Conservation (phyloP, 192 early-diverging fungal species). For the Kickxella alabastrina region DNA sequence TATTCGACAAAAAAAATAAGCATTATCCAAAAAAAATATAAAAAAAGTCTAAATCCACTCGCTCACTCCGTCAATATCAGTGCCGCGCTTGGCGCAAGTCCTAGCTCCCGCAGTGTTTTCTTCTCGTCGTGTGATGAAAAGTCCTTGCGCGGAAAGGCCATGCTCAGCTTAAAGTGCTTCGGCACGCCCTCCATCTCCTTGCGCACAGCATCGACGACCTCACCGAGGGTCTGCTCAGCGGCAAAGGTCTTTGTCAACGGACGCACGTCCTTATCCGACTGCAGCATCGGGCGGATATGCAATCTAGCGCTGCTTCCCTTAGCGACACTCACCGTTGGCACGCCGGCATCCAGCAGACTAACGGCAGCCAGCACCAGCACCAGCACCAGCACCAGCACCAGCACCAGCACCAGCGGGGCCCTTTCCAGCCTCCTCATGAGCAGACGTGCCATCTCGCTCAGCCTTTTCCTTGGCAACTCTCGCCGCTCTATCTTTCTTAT, state of each 20-base stretch:
- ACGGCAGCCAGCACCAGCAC: not conserved
- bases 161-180: constrained; percentile 55
- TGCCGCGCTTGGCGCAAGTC: constrained; percentile 61
- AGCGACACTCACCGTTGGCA: constrained; percentile 26
- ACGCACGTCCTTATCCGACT: constrained; percentile 26
- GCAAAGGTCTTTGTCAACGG: constrained; percentile 59
- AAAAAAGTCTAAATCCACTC: not conserved
- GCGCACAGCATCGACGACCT: constrained; percentile 54
- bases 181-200: constrained; percentile 20
- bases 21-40: not conserved
- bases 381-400: too few species aligned
- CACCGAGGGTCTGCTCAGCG: constrained; percentile 53
- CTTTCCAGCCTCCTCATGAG: too few species aligned
- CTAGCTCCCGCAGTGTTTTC: constrained; percentile 62
- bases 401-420: too few species aligned
- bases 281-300: constrained; percentile 58
- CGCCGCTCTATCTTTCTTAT: constrained; percentile 59
- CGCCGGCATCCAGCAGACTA: constrained; percentile 22
- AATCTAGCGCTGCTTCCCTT: constrained; percentile 54
- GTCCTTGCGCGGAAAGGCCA: constrained; percentile 63
- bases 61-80: constrained; percentile 48
- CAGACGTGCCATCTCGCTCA: constrained; percentile 28
- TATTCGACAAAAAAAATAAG: not conserved
- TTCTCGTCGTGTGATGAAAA: constrained; percentile 51
- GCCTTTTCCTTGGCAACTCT: constrained; percentile 44